These are phyloP conservation scores for Domatiomyces catenatus DNA, from an alignment of 2,329 filamentous ascomycete genomes.

Conservation along the genomic window DNA sequence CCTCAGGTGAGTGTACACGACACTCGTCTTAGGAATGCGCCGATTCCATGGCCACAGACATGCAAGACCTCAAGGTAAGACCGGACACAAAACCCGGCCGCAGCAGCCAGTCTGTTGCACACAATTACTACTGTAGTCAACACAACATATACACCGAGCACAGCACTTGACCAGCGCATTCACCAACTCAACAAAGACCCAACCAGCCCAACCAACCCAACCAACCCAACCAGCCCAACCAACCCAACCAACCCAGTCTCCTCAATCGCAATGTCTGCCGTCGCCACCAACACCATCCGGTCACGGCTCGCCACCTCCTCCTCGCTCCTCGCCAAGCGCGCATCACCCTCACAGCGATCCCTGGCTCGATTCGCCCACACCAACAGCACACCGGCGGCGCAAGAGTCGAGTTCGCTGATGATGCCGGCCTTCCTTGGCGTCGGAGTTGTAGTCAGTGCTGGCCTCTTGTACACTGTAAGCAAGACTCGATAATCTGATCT, in stretches of 20 bases:
- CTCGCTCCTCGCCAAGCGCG: neutral
- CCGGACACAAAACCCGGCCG: neutral
- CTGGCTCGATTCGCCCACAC: neutral
- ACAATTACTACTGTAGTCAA: neutral
- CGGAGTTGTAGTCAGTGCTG: conserved; percentile 4
- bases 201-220: too few species aligned
- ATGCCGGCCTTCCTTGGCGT: conserved; percentile 7
- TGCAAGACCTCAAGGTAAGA: neutral
- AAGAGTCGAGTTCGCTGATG: conserved; percentile 3
- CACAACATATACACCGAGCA: neutral
- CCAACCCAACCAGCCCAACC: too few species aligned
- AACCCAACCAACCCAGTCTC: neutral
- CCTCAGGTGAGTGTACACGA: neutral
- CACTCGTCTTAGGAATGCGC: neutral
- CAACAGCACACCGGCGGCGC: neutral
- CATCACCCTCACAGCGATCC: neutral
- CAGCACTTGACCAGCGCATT: neutral
- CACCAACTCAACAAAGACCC: neutral
- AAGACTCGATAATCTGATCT: too few species aligned
- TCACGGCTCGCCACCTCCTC: neutral
- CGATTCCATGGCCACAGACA: neutral
- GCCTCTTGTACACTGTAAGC: conserved; percentile 12
- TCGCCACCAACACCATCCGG: neutral
- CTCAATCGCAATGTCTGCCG: neutral
- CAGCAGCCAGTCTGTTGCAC: neutral